phyloP scores from a whole-genome alignment of 139 green algal genomes.

The Micractinium sp. region DNA sequence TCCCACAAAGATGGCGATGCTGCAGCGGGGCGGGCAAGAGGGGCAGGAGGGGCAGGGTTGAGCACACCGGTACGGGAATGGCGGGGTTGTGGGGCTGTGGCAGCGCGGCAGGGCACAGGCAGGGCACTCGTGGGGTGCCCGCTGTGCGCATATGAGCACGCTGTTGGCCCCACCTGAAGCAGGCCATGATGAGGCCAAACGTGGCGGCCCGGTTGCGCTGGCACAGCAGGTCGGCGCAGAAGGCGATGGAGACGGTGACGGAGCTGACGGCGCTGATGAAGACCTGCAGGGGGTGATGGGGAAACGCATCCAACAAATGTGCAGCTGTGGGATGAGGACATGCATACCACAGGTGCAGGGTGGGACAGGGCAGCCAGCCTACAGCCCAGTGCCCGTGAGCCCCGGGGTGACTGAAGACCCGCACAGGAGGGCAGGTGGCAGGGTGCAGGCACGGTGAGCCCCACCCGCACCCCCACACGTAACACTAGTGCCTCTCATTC shows the following conservation, averaged over 20 bases:
- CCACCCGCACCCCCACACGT: too few species aligned
- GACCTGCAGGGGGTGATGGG: constrained; percentile 39
- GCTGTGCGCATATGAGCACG: too few species aligned
- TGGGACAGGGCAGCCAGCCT: not conserved
- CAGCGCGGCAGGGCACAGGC: not conserved
- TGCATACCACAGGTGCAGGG: too few species aligned
- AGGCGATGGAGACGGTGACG: constrained; percentile 64
- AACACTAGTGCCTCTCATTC: too few species aligned
- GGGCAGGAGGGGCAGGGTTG: not conserved
- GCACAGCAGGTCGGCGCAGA: constrained; percentile 63
- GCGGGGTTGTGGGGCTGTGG: not conserved
- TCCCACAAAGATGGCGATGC: constrained; percentile 39
- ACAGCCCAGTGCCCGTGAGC: too few species aligned
- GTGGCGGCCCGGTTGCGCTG: constrained; percentile 54
- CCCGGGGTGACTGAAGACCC: too few species aligned
- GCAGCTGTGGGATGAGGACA: too few species aligned
- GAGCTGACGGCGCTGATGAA: constrained; percentile 58
- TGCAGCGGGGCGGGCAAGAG: not conserved
- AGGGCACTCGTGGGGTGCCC: too few species aligned
- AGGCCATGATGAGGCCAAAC: constrained; percentile 70
- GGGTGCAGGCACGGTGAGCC: too few species aligned
- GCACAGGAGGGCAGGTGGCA: too few species aligned
- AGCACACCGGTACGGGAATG: too few species aligned
- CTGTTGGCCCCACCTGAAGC: constrained; percentile 46
- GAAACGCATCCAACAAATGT: too few species aligned